Evolutionary conservation across 495 filamentous ascomycete genomes (phyloP).

Genomic region (Xylaria venustula): DNA sequence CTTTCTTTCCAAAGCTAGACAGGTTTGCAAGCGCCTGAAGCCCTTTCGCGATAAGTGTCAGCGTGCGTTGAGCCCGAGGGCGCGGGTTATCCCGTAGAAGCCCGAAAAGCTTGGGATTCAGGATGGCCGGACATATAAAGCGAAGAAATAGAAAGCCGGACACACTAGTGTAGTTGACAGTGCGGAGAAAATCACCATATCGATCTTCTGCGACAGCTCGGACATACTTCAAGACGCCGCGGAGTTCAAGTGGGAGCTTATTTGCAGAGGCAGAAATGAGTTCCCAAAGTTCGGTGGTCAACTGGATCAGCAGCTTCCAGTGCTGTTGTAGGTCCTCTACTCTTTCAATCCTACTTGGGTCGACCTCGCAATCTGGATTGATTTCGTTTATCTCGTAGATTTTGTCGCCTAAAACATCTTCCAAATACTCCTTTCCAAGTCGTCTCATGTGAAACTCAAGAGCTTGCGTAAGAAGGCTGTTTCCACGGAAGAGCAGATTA

Average conservation of each 20-base stretch:
- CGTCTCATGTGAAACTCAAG: conserved; percentile 95
- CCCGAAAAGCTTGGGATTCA: conserved; percentile 96
- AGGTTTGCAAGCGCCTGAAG: conserved; percentile 95
- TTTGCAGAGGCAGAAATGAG: conserved; percentile 69
- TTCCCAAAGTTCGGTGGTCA: conserved; percentile 83
- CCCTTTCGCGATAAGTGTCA: conserved; percentile 92
- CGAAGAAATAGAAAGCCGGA: conserved; percentile 95
- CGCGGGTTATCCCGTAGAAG: conserved; percentile 84
- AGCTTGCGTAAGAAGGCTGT: conserved; percentile 90
- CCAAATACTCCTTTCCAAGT: conserved; percentile 88
- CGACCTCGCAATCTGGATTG: conserved; percentile 92
- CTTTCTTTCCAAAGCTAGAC: conserved; percentile 90
- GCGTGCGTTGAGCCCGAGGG: conserved; percentile 79
- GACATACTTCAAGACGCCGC: conserved; percentile 88
- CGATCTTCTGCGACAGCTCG: conserved; percentile 92
- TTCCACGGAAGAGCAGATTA: conserved; percentile 93
- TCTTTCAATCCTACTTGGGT: conserved; percentile 71
- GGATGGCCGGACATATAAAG: conserved; percentile 93
- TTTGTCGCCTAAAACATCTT: conserved; percentile 82
- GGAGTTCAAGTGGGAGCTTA: conserved; percentile 78
- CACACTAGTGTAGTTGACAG: conserved; percentile 93
- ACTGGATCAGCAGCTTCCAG: conserved; percentile 73
- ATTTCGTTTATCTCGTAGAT: conserved; percentile 82
- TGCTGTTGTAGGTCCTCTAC: conserved; percentile 77
- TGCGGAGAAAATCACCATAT: conserved; percentile 91